Evolutionary conservation across 2,329 filamentous ascomycete genomes (phyloP), one percentile per base, ranked within the genome.

Genomic region (Trichoderma polysporum): DNA sequence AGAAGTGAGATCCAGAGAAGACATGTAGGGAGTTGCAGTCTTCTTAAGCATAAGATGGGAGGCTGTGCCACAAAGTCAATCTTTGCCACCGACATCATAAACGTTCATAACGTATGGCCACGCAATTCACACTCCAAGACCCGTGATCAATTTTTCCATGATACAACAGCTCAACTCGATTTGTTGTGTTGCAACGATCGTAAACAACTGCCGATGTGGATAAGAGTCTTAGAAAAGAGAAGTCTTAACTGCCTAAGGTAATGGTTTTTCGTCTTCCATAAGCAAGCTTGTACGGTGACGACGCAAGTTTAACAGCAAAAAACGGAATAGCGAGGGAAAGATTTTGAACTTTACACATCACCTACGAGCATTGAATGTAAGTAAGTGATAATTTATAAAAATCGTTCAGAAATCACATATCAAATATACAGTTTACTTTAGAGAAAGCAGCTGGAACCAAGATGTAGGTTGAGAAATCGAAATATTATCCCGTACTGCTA

Each of bases 21-120:
- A 3, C 9, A 22, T 3, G 37, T 47, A 13, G n/a, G 22, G 35
- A 45, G 17, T 27, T 27, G 37, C 19, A 3, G 60, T 64, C 37
- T 19, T 56, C 52, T 64, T 64, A 64, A 64, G 61, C 61, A 64
- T 56, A 47, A 45, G 19, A 27, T 17, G 50, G 50, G 15, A 37
- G 50, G 50, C 61, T 47, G 27, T 64, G 61, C 49, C 61, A 45
- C 59, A 64, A 64, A 39, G 45, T 37, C 52, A 41, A 64, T 31
- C 25, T 1, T 56, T 45, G 61, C 61, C 61, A 64, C 61, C 61
- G 50, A 56, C 60, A 54, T 63, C 60, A 63, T 50, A 8, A 45
- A 53, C n/a, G n/a, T n/a, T n/a, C n/a, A n/a, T n/a, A n/a, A 54
- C 33, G 53, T 37, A 37, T 39, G 33, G 31, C 19, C 29, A 9